Evolutionary conservation across 306 rosid genomes (phyloP).

Genomic region (Ammopiptanthus mongolicus): DNA sequence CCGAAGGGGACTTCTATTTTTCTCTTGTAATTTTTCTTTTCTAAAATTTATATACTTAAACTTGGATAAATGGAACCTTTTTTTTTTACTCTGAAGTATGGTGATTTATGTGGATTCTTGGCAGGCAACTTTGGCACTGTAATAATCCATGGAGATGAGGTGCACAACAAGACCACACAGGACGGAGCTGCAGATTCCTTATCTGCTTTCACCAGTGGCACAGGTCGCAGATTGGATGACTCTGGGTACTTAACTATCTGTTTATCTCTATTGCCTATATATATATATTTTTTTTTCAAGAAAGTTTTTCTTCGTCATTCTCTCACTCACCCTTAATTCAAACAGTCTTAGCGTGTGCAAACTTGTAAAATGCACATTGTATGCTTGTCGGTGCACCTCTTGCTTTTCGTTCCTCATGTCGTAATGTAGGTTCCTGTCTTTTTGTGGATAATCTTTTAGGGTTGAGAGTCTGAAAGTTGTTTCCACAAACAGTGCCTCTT

Average conservation of each 20-base stretch:
- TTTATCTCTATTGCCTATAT: constrained; percentile 12
- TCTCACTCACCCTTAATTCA: not conserved
- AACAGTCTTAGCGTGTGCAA: not conserved
- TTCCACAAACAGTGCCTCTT: constrained; percentile 13
- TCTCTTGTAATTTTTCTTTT: constrained; percentile 2
- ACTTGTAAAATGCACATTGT: constrained; percentile 8
- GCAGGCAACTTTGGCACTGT: constrained; percentile 80
- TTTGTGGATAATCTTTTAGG: constrained; percentile 38
- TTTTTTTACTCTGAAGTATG: not conserved
- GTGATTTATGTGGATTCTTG: constrained; percentile 23
- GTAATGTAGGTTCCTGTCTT: constrained; percentile 9
- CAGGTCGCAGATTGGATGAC: constrained; percentile 33
- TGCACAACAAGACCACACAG: constrained; percentile 33
- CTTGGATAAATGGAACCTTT: not conserved
- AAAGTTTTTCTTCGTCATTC: not conserved
- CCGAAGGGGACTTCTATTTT: not conserved
- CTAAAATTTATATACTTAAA: not conserved
- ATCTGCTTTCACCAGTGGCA: constrained; percentile 28
- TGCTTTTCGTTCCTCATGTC: not conserved
- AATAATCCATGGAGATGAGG: constrained; percentile 64
- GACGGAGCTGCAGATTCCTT: constrained; percentile 36
- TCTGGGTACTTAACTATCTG: constrained; percentile 41
- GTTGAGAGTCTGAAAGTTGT: constrained; percentile 34
- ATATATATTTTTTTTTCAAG: not conserved
- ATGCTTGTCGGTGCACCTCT: not conserved